phyloP scores from a whole-genome alignment of 768 basidiomycete genomes.

The Trametes sanguinea region DNA sequence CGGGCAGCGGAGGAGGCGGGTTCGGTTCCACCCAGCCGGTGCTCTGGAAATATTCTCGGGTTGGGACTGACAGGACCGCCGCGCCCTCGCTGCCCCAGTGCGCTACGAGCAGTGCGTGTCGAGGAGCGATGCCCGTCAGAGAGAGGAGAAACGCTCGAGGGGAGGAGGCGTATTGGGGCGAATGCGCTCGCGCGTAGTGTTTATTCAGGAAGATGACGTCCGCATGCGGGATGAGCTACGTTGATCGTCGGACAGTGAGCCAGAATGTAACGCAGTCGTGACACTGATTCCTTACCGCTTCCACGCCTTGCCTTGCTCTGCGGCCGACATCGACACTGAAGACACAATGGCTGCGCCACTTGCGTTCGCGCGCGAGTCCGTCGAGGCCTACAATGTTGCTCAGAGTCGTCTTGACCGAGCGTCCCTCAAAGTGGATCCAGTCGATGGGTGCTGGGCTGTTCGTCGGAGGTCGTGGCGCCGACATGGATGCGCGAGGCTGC shows the following conservation, averaged over 20 bases:
- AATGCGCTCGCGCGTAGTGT: conserved; percentile 66
- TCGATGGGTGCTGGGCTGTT: conserved; percentile 79
- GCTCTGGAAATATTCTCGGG: conserved; percentile 83
- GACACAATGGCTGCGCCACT: conserved; percentile 81
- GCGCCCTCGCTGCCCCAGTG: conserved; percentile 81
- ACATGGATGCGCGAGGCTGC: conserved; percentile 33
- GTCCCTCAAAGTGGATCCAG: conserved; percentile 85
- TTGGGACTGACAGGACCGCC: conserved; percentile 78
- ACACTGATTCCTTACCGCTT: conserved; percentile 55
- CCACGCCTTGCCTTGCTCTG: conserved; percentile 72
- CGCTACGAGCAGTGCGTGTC: conserved; percentile 79
- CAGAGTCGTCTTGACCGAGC: conserved; percentile 76
- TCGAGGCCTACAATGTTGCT: conserved; percentile 79
- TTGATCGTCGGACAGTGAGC: not conserved
- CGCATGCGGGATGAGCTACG: conserved; percentile 76
- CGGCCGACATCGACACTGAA: conserved; percentile 81
- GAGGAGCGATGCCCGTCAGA: conserved; percentile 61
- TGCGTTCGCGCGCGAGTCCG: conserved; percentile 78
- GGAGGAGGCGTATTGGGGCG: conserved; percentile 57
- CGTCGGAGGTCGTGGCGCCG: conserved; percentile 39
- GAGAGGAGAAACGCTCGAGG: conserved; percentile 81
- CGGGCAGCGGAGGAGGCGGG: conserved; percentile 28
- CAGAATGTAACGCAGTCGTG: not conserved
- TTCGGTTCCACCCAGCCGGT: conserved; percentile 69
- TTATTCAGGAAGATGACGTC: conserved; percentile 82